These are phyloP conservation scores for Verticillium alfalfae DNA, from an alignment of 2,329 filamentous ascomycete genomes.

Conservation along the genomic window DNA sequence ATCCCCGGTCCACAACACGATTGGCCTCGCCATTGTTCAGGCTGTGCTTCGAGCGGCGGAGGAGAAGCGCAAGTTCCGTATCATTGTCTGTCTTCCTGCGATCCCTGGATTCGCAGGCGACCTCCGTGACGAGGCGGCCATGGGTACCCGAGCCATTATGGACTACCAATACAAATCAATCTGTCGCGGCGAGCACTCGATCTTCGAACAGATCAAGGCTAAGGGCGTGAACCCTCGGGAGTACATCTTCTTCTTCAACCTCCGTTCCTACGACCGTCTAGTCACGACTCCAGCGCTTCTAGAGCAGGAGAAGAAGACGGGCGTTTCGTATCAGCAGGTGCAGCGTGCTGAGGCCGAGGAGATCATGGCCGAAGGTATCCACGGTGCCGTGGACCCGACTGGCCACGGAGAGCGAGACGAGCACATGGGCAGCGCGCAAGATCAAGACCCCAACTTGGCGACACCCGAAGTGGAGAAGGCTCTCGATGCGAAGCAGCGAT, in stretches of 20 bases:
- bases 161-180: constrained; percentile 98
- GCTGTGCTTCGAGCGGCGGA: constrained; percentile 76
- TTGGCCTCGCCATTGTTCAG: constrained; percentile 86
- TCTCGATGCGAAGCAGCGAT: constrained; percentile 43
- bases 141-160: constrained; percentile 91
- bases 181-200: constrained; percentile 83
- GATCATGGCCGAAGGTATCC: constrained; percentile 71
- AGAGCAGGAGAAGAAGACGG: constrained; percentile 73
- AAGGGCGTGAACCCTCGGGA: constrained; percentile 72
- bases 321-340: constrained; percentile 78
- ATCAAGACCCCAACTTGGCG: constrained; percentile 19
- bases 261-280: constrained; percentile 87
- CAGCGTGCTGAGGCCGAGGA: constrained; percentile 86
- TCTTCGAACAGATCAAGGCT: constrained; percentile 69
- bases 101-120: constrained; percentile 94
- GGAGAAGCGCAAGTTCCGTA: constrained; percentile 79
- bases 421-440: constrained; percentile 38
- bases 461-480: constrained; percentile 28
- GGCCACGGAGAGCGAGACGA: constrained; percentile 33
- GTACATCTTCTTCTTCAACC: constrained; percentile 90
- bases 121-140: constrained; percentile 73
- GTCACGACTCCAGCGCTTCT: constrained; percentile 73
- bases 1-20: constrained; percentile 76
- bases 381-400: constrained; percentile 41
- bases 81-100: constrained; percentile 86